Evolutionary conservation across 2,329 filamentous ascomycete species (phyloP), one percentile per base, ranked within the genome.

Genomic region (Botrytis elliptica): DNA sequence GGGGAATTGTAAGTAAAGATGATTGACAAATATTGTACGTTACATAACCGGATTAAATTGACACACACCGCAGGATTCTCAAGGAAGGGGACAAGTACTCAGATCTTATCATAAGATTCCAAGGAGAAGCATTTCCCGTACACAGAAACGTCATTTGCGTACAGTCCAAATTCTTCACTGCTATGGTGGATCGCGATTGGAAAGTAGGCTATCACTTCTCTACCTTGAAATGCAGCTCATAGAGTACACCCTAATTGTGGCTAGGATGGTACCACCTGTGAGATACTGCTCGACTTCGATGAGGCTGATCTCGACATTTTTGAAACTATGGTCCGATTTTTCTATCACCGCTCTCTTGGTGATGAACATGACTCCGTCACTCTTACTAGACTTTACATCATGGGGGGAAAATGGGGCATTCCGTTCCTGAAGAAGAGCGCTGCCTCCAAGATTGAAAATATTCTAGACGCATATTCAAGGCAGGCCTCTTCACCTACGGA

Each of bases 101-200:
- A 14, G 75, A 79, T 42, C 25, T 78, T 2, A 74, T 46, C 5
- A 76, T 77, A n/a, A 59, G 44, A 57, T 77, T 75, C 38, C 38
- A 74, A 25, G 70, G 40, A 7, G 55, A 36, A 12, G 46, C 52
- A 2, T 78, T 74, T 52, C 69, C 69, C 8, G 77, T 76, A 25
- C 78, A 79, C 69, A 71, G 70, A 38, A 68, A 44, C n/a, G 42
- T 76, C 14, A 65, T 78, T 36, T 77, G 77, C 55, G 12, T 64
- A 12, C 72, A 75, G 62, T 77, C 76, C 22, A 75, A 75, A 55
- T 57, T 60, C 4, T 38, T 77, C 44, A 71, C 70, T 12, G 74
- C 74, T 57, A 62, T 65, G n/a, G 12, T 75, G 25, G 42, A 75
- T 33, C 9, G 40, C 9, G 16, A 8, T 16, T 36, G 20, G n/a